Base-by-base conservation (phyloP, 1,139 yeast genomes). In the Yamadazyma sp. region DNA sequence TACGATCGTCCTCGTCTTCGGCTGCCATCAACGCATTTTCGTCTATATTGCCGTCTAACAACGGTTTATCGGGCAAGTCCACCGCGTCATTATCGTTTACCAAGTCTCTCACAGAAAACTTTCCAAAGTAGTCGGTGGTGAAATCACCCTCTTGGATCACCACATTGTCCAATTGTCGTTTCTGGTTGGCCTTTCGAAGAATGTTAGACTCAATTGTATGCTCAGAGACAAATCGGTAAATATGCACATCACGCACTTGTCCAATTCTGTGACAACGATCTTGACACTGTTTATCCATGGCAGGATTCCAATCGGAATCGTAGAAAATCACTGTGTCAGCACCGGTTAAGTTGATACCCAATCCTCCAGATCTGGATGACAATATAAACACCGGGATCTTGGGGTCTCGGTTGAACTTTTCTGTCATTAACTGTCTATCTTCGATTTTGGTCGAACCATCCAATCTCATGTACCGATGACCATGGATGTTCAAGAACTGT, bases 271-370 rank as follows among this genome's bases (percentile, higher is more conserved):
- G 99, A 66, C 98, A 92, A 60, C 99, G 82, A 64, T 94, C 99
- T 62, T 94, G 98, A 67, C 98, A 94, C 62, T 94, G 99, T 57
- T 89, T 88, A 62, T 94, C 99, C 97, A 94, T 94, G 1, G 97
- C 96, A 2, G 99, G 99, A 58, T 94, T 94, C 99, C 99, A 94
- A 64, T 94, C 99, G 2, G 97, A 89, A 62, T 94, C 99, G 59
- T 94, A 94, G 61, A 94, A 94, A n/a, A 94, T 89, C 33, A 94
- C 99, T 0, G 98, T 92, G 56, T 94, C 98, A 0, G 99, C 99
- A 53, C 98, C 99, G 0, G 98, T 92, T 52, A 94, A 69, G 55
- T 94, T 94, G 58, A 94, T 94, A 57, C 99, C 99, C 48, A 94
- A 72, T 26, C 99, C 99, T 58, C 99, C 99, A 2, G 97, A 90